Conservation (phyloP, 2,329 filamentous ascomycete species). For the Ophiostoma quercus region DNA sequence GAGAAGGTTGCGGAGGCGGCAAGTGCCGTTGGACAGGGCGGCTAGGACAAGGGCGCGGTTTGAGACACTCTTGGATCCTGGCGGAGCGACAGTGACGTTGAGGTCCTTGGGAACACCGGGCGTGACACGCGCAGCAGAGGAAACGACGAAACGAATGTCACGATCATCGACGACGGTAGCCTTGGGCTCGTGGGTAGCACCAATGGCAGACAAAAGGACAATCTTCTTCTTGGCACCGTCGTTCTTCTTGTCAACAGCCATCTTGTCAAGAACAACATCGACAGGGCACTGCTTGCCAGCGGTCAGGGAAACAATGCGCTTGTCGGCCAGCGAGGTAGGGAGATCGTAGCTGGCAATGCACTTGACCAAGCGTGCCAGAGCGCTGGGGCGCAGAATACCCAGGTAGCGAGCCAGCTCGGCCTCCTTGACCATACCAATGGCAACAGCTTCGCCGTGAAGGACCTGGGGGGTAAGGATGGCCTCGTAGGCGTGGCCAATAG, state of each 20-base stretch:
- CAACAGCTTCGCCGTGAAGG: conserved; percentile 90
- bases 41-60: conserved; percentile 93
- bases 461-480: conserved; percentile 93
- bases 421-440: conserved; percentile 98
- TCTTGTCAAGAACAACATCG: conserved; percentile 79
- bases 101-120: conserved; percentile 64
- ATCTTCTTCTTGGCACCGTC: conserved; percentile 93
- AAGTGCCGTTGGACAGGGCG: conserved; percentile 78
- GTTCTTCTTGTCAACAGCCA: conserved; percentile 99
- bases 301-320: conserved; percentile 72
- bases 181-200: conserved; percentile 77
- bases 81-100: conserved; percentile 70
- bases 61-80: conserved; percentile 95
- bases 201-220: conserved; percentile 84
- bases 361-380: conserved; percentile 83
- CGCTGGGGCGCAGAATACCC: conserved; percentile 76
- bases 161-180: conserved; percentile 85
- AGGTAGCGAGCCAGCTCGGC: conserved; percentile 87
- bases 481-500: conserved; percentile 94
- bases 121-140: conserved; percentile 67
- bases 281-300: conserved; percentile 85
- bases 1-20: conserved; percentile 83
- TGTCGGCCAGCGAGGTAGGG: conserved; percentile 78
- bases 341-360: conserved; percentile 92
- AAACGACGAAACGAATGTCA: conserved; percentile 76